These are phyloP conservation scores for Neofusicoccum umdonicola DNA, from an alignment of 2,329 filamentous ascomycete species.

Conservation along the genomic window DNA sequence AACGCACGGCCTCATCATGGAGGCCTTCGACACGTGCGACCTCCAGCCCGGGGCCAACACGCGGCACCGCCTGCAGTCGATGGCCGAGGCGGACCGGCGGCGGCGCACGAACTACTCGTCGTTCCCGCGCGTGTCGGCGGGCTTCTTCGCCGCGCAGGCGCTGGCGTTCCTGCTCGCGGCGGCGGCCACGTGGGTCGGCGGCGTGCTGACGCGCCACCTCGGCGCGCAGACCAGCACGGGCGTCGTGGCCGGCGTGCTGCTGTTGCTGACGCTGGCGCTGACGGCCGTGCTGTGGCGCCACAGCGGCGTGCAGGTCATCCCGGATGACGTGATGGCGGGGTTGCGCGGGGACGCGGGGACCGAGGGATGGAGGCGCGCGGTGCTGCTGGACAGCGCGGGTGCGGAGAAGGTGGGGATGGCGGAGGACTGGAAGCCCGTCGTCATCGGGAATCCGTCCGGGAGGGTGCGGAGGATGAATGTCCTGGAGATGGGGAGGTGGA, in stretches of 20 bases:
- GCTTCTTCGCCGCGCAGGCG: conserved; percentile 67
- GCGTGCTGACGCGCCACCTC: conserved; percentile 62
- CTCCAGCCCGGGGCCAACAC: conserved; percentile 68
- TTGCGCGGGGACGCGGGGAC: conserved; percentile 53
- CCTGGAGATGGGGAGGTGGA: conserved; percentile 66
- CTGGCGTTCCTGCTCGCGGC: conserved; percentile 69
- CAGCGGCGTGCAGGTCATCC: conserved; percentile 67
- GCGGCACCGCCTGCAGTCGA: conserved; percentile 44
- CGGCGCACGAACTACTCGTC: conserved; percentile 70
- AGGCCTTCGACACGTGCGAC: conserved; percentile 78
- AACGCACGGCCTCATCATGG: conserved; percentile 76
- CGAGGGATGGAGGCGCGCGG: conserved; percentile 50
- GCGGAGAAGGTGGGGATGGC: conserved; percentile 48
- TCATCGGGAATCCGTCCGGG: conserved; percentile 69
- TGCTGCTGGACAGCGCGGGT: conserved; percentile 25
- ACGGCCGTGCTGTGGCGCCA: conserved; percentile 63
- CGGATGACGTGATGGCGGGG: conserved; percentile 50
- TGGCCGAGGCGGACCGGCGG: conserved; percentile 43
- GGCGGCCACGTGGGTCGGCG: conserved; percentile 65
- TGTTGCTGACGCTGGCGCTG: conserved; percentile 63
- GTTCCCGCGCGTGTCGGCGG: conserved; percentile 70
- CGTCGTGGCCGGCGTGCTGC: conserved; percentile 65
- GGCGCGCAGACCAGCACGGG: conserved; percentile 68
- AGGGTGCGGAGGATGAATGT: conserved; percentile 68
- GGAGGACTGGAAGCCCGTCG: conserved; percentile 65